Conservation (phyloP, 352 stramenopile genomes). For the Globisporangium polare region DNA sequence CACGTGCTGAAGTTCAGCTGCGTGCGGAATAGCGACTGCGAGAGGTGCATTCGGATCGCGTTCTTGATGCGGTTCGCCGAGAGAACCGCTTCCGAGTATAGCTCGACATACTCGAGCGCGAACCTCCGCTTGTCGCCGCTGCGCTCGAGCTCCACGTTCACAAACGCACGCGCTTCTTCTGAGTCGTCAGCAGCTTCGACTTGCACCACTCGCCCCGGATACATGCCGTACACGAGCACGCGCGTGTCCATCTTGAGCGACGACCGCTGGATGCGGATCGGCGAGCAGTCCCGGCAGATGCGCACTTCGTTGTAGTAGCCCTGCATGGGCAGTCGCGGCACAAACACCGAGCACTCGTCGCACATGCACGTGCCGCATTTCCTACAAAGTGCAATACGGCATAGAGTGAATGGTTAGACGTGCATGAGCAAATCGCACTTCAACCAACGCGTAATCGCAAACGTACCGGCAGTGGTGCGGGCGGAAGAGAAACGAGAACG, state of each 20-base stretch:
- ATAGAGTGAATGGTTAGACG: not conserved
- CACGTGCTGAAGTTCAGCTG: constrained; percentile 86
- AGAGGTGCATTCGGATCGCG: constrained; percentile 62
- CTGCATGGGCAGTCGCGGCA: constrained; percentile 70
- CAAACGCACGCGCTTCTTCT: constrained; percentile 46
- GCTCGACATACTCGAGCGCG: constrained; percentile 64
- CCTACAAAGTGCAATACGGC: constrained; percentile 16
- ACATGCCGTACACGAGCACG: constrained; percentile 78
- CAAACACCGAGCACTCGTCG: constrained; percentile 78
- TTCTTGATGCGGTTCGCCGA: constrained; percentile 84
- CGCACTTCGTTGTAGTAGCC: constrained; percentile 80
- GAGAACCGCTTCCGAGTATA: constrained; percentile 74
- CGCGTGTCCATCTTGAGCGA: constrained; percentile 57
- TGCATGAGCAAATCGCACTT: not conserved
- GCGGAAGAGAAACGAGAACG: constrained; percentile 71
- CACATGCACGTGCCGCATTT: constrained; percentile 86
- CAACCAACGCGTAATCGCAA: not conserved
- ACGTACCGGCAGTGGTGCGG: constrained; percentile 74
- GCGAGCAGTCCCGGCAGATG: constrained; percentile 81
- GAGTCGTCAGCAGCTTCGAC: constrained; percentile 62
- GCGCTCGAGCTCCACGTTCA: constrained; percentile 56
- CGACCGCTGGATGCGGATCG: constrained; percentile 64
- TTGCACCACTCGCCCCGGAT: constrained; percentile 52
- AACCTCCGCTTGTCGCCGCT: constrained; percentile 35
- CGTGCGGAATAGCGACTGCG: constrained; percentile 72